Base-by-base conservation (phyloP, 179 eudicot genomes). In the Nepenthes alata region DNA sequence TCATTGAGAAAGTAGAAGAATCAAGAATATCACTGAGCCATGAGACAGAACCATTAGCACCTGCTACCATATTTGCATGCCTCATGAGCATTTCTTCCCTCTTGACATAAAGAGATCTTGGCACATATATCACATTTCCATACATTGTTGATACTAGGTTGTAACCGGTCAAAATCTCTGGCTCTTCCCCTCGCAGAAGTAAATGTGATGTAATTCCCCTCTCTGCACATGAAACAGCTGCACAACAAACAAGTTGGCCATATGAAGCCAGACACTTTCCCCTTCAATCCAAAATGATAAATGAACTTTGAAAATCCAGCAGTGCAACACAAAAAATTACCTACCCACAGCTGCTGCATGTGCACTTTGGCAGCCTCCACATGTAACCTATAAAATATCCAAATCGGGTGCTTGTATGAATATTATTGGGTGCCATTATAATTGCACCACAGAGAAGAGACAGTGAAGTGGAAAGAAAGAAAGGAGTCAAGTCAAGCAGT, bases 331-430 rank as follows among this genome's bases (percentile, higher is more conserved):
- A 59, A 11, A 47, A 64, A 58, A 55, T 44, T 47, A 78, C 87
- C 72, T 79, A 93, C 98, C 98, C 66, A 89, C 81, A 70, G 95
- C 97, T 56, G 97, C 85, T 70, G 97, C 75, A 75, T 93, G 98
- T 11, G 97, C 98, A 85, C 97, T 93, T 83, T 93, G 98, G 74
- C 93, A 85, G 55, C 98, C 98, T 80, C 98, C 97, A 81, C 98
- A 93, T 47, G 98, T 93, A 53, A 93, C 98, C 98, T 93, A 83
- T 63, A 75, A 80, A 75, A 61, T 57, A 54, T 66, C 71, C 58
- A 59, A 75, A 66, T 62, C 49, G 63, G 67, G 58, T 72, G 57
- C 59, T 11, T 11, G 14, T 9, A 13, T 2, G 25, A 37, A 52
- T 16, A 14, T 57, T 5, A 37, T 57, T 34, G 11, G 34, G 14